Conservation (phyloP, 331 rosid genomes). For the Dryas integrifolia region DNA sequence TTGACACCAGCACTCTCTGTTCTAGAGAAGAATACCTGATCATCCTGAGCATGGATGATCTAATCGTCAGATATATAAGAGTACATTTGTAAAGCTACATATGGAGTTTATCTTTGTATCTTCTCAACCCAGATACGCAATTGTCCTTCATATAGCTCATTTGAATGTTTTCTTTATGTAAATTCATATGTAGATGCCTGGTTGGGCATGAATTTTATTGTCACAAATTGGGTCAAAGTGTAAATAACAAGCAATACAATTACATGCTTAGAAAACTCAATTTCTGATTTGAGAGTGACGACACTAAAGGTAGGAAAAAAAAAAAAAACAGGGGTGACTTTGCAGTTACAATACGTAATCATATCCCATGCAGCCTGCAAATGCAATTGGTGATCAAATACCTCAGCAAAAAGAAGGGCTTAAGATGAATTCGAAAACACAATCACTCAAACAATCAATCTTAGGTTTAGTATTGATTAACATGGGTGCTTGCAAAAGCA, state of each 20-base stretch:
- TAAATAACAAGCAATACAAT: conserved; percentile 8
- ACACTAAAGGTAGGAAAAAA: not conserved
- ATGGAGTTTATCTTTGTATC: not conserved
- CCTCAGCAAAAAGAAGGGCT: no score
- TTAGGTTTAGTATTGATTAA: no score
- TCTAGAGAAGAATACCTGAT: conserved; percentile 90
- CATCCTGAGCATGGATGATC: conserved; percentile 4
- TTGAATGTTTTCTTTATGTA: conserved; percentile 5
- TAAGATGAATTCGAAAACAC: no score
- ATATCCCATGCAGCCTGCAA: no score
- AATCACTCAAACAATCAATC: no score
- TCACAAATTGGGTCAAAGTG: conserved; percentile 2
- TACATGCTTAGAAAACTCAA: conserved; percentile 5
- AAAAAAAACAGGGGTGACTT: not conserved
- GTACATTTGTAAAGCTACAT: conserved; percentile 25
- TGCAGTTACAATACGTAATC: not conserved
- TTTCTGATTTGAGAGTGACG: not conserved
- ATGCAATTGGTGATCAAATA: no score
- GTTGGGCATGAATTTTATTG: not conserved
- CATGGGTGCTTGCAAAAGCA: no score
- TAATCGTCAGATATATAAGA: not conserved
- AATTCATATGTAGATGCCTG: conserved; percentile 15
- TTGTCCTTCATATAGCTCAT: not conserved
- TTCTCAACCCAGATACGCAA: not conserved
- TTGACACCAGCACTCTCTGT: conserved; percentile 89